Conservation (phyloP, 2,329 filamentous ascomycete species). For the Epichloe scottii region DNA sequence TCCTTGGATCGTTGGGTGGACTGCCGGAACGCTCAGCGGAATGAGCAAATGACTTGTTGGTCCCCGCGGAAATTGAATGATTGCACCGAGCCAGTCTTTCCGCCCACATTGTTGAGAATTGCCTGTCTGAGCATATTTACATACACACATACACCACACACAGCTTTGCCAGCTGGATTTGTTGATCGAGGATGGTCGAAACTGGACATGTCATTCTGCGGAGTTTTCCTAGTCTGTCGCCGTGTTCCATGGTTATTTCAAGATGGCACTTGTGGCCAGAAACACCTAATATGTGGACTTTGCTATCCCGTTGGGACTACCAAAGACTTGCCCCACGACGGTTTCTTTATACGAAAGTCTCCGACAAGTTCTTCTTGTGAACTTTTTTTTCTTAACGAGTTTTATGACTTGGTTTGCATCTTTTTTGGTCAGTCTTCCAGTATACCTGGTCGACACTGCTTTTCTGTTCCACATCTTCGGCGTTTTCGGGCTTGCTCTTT, state of each 20-base stretch:
- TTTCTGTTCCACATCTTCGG: slow-evolving; percentile 8
- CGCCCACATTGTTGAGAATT: not conserved
- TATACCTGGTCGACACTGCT: not conserved
- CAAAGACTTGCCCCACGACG: not conserved
- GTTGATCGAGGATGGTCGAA: not conserved
- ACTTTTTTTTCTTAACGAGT: slow-evolving; percentile 6
- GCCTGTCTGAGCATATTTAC: not conserved
- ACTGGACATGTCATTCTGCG: not conserved
- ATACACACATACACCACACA: not conserved
- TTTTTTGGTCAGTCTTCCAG: slow-evolving; percentile 6
- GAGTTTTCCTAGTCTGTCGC: not conserved
- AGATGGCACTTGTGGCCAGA: not conserved
- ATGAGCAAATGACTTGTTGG: slow-evolving; percentile 16
- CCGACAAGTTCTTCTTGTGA: not conserved
- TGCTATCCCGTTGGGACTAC: not conserved
- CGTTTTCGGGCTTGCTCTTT: slow-evolving; percentile 11
- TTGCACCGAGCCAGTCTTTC: not conserved
- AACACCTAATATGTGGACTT: not conserved
- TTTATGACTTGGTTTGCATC: slow-evolving; percentile 7
- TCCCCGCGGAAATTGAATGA: slow-evolving; percentile 15
- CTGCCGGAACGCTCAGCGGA: slow-evolving; percentile 15
- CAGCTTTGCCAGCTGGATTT: not conserved
- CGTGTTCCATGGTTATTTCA: not conserved
- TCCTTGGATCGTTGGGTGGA: slow-evolving; percentile 11
- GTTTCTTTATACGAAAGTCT: not conserved